Evolutionary conservation across 306 rosid species (phyloP).

Genomic region (Crataegus laevigata): DNA sequence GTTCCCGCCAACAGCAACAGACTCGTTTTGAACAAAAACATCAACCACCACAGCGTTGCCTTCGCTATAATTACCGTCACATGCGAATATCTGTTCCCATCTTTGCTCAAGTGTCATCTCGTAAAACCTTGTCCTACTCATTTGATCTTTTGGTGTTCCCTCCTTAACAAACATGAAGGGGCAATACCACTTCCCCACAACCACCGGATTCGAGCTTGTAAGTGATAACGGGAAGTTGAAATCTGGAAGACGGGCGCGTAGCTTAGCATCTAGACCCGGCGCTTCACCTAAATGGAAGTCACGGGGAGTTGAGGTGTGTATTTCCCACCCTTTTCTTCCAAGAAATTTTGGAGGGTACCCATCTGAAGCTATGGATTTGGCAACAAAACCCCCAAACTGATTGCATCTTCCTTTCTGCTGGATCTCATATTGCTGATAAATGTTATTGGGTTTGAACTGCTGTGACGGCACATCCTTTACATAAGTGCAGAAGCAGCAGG

Average conservation of each 20-base stretch:
- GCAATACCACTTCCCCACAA: slow-evolving; percentile 36
- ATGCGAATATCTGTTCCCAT: slow-evolving; percentile 26
- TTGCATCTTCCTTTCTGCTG: neutral
- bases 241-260: slow-evolving; percentile 13
- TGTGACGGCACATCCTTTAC: slow-evolving; percentile 17
- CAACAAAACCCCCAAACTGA: slow-evolving; percentile 13
- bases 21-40: slow-evolving; percentile 20
- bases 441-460: slow-evolving; percentile 27
- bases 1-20: slow-evolving; percentile 21
- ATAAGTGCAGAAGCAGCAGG: slow-evolving; percentile 32
- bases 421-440: slow-evolving; percentile 23
- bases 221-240: slow-evolving; percentile 7
- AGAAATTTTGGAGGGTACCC: slow-evolving; percentile 25
- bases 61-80: neutral
- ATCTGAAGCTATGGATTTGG: slow-evolving; percentile 19
- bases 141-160: slow-evolving; percentile 39
- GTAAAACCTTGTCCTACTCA: slow-evolving; percentile 42
- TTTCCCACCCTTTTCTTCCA: slow-evolving; percentile 16
- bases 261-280: slow-evolving; percentile 16
- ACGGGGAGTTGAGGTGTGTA: neutral
- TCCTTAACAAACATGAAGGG: slow-evolving; percentile 65
- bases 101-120: slow-evolving; percentile 43
- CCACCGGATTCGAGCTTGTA: slow-evolving; percentile 8
- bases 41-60: slow-evolving; percentile 1
- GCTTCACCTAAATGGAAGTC: slow-evolving; percentile 26